Conservation (phyloP, 129 eudicot genomes). For the Tagetes erecta region DNA sequence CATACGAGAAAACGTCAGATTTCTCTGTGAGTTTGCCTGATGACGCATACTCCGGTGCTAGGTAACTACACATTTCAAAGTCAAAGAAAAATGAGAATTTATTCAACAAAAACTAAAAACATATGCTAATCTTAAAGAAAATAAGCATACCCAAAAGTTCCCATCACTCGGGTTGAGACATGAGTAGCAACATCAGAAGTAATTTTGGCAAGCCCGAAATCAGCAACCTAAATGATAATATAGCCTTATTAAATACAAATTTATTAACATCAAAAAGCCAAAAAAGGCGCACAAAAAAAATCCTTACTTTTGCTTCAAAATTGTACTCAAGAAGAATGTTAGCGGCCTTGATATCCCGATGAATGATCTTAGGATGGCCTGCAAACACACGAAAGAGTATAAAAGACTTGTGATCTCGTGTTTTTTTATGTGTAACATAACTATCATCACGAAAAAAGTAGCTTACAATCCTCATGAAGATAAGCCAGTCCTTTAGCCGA, state of each 20-base stretch:
- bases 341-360: constrained; percentile 89
- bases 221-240: constrained; percentile 53
- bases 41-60: constrained; percentile 11
- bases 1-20: constrained; percentile 7
- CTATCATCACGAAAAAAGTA: background rate
- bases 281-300: background rate
- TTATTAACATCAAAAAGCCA: background rate
- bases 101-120: constrained; percentile 1
- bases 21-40: constrained; percentile 18
- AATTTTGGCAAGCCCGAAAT: constrained; percentile 15
- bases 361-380: constrained; percentile 96
- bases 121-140: background rate
- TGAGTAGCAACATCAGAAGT: constrained; percentile 17
- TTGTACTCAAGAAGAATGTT: constrained; percentile 79
- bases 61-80: background rate
- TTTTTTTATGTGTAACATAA: no score
- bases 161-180: constrained; percentile 19
- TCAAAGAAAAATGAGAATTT: background rate
- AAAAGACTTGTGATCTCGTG: background rate
- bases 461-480: constrained; percentile 91
- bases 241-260: background rate
- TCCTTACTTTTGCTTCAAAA: constrained; percentile 78
- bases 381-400: constrained; percentile 15
- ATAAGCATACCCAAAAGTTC: constrained; percentile 15
- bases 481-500: constrained; percentile 91